Conservation (phyloP, 2,329 filamentous ascomycete species). For the Fusarium concolor region DNA sequence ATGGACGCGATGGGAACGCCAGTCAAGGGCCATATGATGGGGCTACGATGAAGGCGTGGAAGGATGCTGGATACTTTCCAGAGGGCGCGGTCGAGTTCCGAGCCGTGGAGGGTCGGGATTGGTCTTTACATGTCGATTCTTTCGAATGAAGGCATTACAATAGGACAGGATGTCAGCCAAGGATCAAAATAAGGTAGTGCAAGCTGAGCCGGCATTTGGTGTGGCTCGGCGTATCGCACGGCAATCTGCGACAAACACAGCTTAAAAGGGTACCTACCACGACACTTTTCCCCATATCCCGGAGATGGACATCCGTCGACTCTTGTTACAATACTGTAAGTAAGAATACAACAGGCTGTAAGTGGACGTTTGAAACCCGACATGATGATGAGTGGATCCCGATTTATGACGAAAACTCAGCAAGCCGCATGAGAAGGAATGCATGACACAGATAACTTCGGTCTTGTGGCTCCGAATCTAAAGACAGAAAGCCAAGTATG, state of each 20-base stretch:
- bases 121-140: conserved; percentile 60
- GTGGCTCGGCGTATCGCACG: too few relatives aligned
- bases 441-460: conserved; percentile 38
- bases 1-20: conserved; percentile 82
- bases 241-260: too few relatives aligned
- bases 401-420: conserved; percentile 36
- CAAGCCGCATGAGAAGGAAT: conserved; percentile 28
- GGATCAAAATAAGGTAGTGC: too few relatives aligned
- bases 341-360: too few relatives aligned
- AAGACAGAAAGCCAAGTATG: conserved; percentile 1
- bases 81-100: conserved; percentile 82
- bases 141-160: conserved; percentile 59
- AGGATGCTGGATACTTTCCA: conserved; percentile 88
- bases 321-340: neutral
- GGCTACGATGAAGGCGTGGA: conserved; percentile 89
- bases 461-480: conserved; percentile 23
- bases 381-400: conserved; percentile 34
- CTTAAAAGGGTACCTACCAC: too few relatives aligned
- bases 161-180: too few relatives aligned
- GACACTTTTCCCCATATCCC: too few relatives aligned
- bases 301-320: too few relatives aligned
- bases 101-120: conserved; percentile 64
- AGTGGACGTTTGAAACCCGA: too few relatives aligned
- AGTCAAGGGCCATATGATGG: conserved; percentile 90
- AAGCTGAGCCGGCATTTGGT: too few relatives aligned